Percentiles rank a stretch among this genome's conserved stretches.
Conservation (phyloP, 441 rosid species). For the Theobroma grandiflorum region DNA sequence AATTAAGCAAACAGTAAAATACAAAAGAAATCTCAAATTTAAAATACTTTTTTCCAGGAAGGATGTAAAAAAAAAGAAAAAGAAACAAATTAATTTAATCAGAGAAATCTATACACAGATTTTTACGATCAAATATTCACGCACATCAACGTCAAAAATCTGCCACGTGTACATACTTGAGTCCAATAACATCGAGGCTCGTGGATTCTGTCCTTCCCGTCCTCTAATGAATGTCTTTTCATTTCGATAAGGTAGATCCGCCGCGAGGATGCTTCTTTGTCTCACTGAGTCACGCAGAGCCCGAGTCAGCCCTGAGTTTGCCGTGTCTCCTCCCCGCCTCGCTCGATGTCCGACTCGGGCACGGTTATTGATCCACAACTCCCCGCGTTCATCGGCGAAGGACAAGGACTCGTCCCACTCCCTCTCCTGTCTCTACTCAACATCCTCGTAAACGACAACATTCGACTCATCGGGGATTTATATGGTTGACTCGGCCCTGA, state of each 20-base stretch:
- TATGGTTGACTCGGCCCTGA: slow-evolving; percentile 41
- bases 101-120: background rate
- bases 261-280: background rate
- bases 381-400: slow-evolving; percentile 37
- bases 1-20: too few relatives aligned
- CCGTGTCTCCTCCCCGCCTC: slow-evolving; percentile 46
- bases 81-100: background rate
- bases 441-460: slow-evolving; percentile 78
- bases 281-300: background rate
- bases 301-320: background rate
- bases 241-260: background rate
- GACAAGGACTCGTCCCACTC: slow-evolving; percentile 36
- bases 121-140: background rate
- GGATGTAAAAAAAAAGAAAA: background rate
- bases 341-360: slow-evolving; percentile 57
- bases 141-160: slow-evolving; percentile 1
- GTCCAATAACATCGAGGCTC: background rate
- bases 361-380: slow-evolving; percentile 20
- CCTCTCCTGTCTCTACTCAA: slow-evolving; percentile 65
- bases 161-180: background rate
- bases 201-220: background rate
- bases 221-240: background rate
- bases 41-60: too few relatives aligned
- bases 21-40: too few relatives aligned
- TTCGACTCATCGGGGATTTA: slow-evolving; percentile 77